Base-by-base conservation (phyloP, 75 land plant species). In the Pinus tabuliformis region DNA sequence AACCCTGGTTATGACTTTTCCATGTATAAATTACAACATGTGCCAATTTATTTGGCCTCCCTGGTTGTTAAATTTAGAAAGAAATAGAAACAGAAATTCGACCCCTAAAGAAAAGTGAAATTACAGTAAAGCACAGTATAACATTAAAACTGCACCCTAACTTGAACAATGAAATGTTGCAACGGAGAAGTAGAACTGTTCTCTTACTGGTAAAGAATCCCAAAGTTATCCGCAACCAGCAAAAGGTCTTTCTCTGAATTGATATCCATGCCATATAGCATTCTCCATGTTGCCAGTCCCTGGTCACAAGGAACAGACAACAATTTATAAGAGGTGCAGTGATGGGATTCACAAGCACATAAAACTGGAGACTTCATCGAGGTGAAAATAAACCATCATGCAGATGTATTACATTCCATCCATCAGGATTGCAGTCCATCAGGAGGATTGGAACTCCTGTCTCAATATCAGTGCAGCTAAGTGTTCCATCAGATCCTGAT, bases 211-310 rank as follows among this genome's bases (percentile, higher is more conserved):
- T 95, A 88, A 12, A 97, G 81, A 71, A 75, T 87, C 26, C 99
- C 99, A 86, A 95, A 92, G 78, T 92, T 97, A 76, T 97, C 99
- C 56, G 93, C 87, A 30, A 88, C 93, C 68, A 95, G 86, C 56
- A 89, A 78, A 78, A 88, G 45, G 60, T 81, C 73, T 76, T 89
- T 92, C 28, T 86, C 85, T 52, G 81, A 5, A 62, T 90, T 92
- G 5, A 91, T 59, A 79, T 95, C 98, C 98, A 97, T 81, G 26
- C 93, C 98, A 89, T 94, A 92, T 15, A 97, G 81, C 98, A 94
- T 94, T 78, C 87, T 84, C 98, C 98, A 97, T 52, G 77, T 91
- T 75, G 86, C 72, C 18, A 89, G 91, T 15, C 97, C 99, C 99
- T 96, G 80, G 20, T 62, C 9, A 74, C 9, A 56, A 59, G 22